Percentiles rank a stretch among this genome's conserved stretches.
phyloP scores from a whole-genome alignment of 306 rosid species.

The Biancaea sappan region DNA sequence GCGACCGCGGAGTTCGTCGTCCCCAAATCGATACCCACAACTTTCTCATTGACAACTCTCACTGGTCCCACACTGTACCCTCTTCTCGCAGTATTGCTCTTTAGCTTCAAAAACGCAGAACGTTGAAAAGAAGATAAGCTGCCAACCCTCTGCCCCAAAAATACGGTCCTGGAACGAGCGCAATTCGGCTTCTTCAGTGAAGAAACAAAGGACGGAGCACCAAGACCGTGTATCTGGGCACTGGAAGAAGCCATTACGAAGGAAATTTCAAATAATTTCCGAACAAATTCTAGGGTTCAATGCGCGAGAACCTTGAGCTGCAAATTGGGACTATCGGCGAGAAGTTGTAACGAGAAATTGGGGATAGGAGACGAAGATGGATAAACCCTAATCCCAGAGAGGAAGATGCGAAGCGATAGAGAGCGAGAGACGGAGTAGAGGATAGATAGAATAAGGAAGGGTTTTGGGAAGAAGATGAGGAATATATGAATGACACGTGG shows the following conservation, averaged over 20 bases:
- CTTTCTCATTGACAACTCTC: constrained; percentile 77
- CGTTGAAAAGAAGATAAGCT: constrained; percentile 33
- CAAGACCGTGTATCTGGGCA: constrained; percentile 82
- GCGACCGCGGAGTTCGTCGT: constrained; percentile 87
- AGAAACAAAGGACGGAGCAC: constrained; percentile 48
- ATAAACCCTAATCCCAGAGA: constrained; percentile 24
- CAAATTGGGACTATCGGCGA: background rate
- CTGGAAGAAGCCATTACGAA: constrained; percentile 60
- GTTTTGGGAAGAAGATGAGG: constrained; percentile 22
- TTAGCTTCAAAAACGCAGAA: constrained; percentile 48
- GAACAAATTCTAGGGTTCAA: background rate
- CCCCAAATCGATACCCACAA: constrained; percentile 83
- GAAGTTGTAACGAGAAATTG: background rate
- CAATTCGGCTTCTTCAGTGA: constrained; percentile 38
- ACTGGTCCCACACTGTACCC: constrained; percentile 44
- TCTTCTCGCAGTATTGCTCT: constrained; percentile 19
- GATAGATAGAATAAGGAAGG: background rate
- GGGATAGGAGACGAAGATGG: background rate
- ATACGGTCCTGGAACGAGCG: constrained; percentile 44
- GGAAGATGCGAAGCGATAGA: background rate
- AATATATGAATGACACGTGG: constrained; percentile 30
- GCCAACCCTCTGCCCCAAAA: constrained; percentile 57
- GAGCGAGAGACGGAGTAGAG: background rate
- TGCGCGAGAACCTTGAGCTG: background rate
- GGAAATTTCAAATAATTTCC: background rate